phyloP scores from a whole-genome alignment of 169 alveolate species.

The Cryptosporidium ubiquitum region DNA sequence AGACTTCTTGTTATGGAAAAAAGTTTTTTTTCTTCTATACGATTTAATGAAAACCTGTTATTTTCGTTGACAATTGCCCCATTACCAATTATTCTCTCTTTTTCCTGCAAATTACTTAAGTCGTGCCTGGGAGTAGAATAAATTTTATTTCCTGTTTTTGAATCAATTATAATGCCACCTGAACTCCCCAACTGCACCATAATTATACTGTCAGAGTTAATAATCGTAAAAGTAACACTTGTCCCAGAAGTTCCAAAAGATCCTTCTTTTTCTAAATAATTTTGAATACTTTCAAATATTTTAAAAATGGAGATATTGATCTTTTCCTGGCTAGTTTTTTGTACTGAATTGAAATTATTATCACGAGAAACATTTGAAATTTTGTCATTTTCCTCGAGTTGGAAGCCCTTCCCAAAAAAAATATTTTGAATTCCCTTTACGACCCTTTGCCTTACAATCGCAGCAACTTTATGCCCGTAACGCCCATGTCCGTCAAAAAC shows the following conservation, averaged over 20 bases:
- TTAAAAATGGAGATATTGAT: neutral
- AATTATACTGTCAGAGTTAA: conserved; percentile 8
- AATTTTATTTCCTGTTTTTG: conserved; percentile 11
- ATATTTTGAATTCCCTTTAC: conserved; percentile 34
- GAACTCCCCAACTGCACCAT: conserved; percentile 70
- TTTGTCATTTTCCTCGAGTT: neutral
- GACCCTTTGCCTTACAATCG: conserved; percentile 57
- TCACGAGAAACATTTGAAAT: neutral
- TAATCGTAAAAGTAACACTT: conserved; percentile 48
- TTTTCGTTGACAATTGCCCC: conserved; percentile 35
- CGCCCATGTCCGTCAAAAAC: conserved; percentile 74
- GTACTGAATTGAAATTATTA: neutral
- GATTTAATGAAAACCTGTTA: conserved; percentile 15
- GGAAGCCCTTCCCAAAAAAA: neutral
- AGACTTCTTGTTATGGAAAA: conserved; percentile 63
- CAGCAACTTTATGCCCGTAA: conserved; percentile 57
- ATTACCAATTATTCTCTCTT: conserved; percentile 11
- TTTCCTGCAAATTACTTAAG: conserved; percentile 12
- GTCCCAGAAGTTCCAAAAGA: conserved; percentile 67
- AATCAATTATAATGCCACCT: conserved; percentile 22
- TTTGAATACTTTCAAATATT: conserved; percentile 26
- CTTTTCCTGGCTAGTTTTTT: neutral
- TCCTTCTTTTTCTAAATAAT: conserved; percentile 30
- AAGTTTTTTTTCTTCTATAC: neutral
- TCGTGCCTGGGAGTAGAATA: conserved; percentile 40